Evolutionary conservation across 177 flowering plant genomes (phyloP).

Genomic region (Telopea speciosissima): DNA sequence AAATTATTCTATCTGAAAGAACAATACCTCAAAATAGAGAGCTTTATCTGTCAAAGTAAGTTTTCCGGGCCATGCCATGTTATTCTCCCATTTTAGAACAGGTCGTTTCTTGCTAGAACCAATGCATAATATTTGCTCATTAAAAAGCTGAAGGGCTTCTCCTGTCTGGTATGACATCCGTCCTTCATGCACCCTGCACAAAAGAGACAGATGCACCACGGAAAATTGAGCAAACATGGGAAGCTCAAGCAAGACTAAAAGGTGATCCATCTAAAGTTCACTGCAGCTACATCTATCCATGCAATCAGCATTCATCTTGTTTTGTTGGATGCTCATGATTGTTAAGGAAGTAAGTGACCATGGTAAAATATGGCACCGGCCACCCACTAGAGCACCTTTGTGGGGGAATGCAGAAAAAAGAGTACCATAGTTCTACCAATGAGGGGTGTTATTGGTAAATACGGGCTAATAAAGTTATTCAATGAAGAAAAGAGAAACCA

Average conservation of each 20-base stretch:
- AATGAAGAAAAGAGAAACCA: too few species aligned
- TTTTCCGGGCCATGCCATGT: slow-evolving; percentile 94
- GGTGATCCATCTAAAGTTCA: background rate
- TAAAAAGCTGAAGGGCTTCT: slow-evolving; percentile 30
- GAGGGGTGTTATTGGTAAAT: too few species aligned
- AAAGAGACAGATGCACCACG: slow-evolving; percentile 9
- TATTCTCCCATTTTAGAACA: slow-evolving; percentile 89
- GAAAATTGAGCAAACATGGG: slow-evolving; percentile 1
- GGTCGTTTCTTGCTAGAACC: slow-evolving; percentile 79
- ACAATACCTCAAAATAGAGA: slow-evolving; percentile 89
- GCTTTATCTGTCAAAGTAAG: slow-evolving; percentile 78
- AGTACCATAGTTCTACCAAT: too few species aligned
- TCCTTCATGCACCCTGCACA: slow-evolving; percentile 72
- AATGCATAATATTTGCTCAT: slow-evolving; percentile 64
- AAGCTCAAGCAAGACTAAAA: background rate
- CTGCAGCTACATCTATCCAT: background rate
- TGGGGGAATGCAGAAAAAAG: too few species aligned
- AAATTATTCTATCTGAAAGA: slow-evolving; percentile 2
- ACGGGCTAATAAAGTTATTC: too few species aligned
- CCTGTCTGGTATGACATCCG: slow-evolving; percentile 49
- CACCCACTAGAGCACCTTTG: too few species aligned
- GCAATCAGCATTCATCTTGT: background rate
- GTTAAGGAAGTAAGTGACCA: too few species aligned
- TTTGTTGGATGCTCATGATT: background rate
- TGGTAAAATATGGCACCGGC: too few species aligned